A percentile compares a stretch with the other conserved stretches of the same genome.
Conservation (phyloP, 1,284 basidiomycete genomes). For the Ceratorhiza oryzae-sativae region DNA sequence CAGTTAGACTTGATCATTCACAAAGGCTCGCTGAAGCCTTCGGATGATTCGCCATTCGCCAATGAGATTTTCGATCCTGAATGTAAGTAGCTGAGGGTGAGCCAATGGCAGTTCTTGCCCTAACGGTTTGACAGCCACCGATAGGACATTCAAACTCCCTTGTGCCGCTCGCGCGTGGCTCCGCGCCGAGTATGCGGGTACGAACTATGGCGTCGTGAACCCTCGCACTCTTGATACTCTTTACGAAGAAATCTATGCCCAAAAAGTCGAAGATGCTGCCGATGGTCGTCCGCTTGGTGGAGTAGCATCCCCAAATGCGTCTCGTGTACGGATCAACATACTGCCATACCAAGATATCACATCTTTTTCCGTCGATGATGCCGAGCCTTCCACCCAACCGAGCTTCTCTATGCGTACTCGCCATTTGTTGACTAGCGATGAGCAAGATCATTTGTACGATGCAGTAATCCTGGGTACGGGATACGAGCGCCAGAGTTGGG, state of each 20-base stretch:
- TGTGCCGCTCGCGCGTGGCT: conserved; percentile 52
- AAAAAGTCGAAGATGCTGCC: conserved; percentile 57
- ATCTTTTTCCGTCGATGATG: neutral
- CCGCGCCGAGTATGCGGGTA: conserved; percentile 58
- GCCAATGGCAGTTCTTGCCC: too few species aligned
- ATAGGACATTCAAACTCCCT: conserved; percentile 54
- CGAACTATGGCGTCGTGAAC: conserved; percentile 67
- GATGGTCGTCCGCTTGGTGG: conserved; percentile 26
- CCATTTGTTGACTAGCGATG: conserved; percentile 20
- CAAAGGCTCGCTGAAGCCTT: conserved; percentile 61
- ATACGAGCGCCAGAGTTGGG: conserved; percentile 62
- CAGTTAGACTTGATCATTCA: conserved; percentile 63
- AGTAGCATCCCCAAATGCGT: conserved; percentile 1
- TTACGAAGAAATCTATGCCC: conserved; percentile 63
- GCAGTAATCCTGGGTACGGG: conserved; percentile 65
- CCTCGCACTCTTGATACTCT: conserved; percentile 58
- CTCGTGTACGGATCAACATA: conserved; percentile 36
- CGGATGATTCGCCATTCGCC: conserved; percentile 65
- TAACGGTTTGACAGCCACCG: conserved; percentile 47
- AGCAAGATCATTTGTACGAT: conserved; percentile 54
- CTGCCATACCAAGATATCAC: conserved; percentile 33
- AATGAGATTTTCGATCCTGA: conserved; percentile 67
- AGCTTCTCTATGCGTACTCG: conserved; percentile 16
- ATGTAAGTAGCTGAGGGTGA: too few species aligned
- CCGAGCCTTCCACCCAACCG: conserved; percentile 11